Percentiles rank a stretch among this genome's conserved stretches.
phyloP scores from a whole-genome alignment of 257 asterid genomes.

The Fraxinus quadrangulata region DNA sequence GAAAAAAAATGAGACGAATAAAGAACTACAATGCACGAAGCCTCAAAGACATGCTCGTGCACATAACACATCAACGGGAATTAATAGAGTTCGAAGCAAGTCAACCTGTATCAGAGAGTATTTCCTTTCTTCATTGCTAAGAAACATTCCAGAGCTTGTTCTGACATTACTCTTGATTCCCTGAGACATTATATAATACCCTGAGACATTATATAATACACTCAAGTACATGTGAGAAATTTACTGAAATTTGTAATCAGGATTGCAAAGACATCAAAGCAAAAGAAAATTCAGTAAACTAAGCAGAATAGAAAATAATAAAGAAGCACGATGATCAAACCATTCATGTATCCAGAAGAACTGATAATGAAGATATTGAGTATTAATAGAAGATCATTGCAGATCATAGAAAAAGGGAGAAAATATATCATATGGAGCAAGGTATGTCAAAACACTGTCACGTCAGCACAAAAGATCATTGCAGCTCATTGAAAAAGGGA shows the following conservation, averaged over 20 bases:
- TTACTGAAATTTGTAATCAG: conserved; percentile 13
- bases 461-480: conserved; percentile 11
- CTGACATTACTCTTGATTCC: conserved; percentile 72
- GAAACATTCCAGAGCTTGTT: conserved; percentile 89
- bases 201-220: conserved; percentile 36
- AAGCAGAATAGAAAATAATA: neutral
- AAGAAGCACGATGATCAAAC: conserved; percentile 7
- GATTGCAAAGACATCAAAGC: conserved; percentile 7
- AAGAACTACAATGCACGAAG: conserved; percentile 4
- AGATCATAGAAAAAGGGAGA: conserved; percentile 12
- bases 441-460: neutral
- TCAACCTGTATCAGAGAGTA: conserved; percentile 73
- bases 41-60: neutral
- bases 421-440: conserved; percentile 23
- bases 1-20: neutral
- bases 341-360: neutral
- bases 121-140: conserved; percentile 59
- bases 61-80: neutral
- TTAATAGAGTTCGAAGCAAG: conserved; percentile 7
- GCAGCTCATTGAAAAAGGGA: conserved; percentile 5
- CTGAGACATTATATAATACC: conserved; percentile 42
- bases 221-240: conserved; percentile 15
- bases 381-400: neutral
- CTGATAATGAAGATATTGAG: neutral
- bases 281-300: conserved; percentile 13